These are phyloP conservation scores for Gossypium longicalyx DNA, from an alignment of 345 rosid species.

Conservation along the genomic window DNA sequence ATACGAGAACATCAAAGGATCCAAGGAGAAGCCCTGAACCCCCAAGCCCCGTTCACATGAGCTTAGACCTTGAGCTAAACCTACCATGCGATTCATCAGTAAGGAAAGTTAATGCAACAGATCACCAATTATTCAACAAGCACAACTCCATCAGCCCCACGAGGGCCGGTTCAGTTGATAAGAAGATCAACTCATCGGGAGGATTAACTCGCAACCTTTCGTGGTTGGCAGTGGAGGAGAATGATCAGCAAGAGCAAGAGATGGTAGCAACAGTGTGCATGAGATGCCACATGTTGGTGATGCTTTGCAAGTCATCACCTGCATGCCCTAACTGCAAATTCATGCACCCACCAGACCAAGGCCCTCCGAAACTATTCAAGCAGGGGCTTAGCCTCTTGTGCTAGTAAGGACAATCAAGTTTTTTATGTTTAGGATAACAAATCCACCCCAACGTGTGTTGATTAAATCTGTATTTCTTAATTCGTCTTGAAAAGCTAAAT, in stretches of 20 bases:
- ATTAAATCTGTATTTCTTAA: conserved; percentile 1
- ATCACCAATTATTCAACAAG: conserved; percentile 5
- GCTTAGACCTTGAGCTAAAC: conserved; percentile 78
- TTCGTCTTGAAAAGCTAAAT: conserved; percentile 8
- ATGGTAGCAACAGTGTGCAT: conserved; percentile 79
- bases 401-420: conserved; percentile 23
- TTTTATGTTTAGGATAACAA: not conserved
- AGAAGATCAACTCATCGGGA: conserved; percentile 16
- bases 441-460: not conserved
- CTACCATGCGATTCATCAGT: conserved; percentile 44
- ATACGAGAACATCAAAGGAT: conserved; percentile 48
- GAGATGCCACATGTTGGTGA: conserved; percentile 81
- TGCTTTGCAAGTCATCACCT: conserved; percentile 68
- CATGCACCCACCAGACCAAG: conserved; percentile 65
- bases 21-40: conserved; percentile 38
- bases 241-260: conserved; percentile 36
- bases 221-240: conserved; percentile 42
- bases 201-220: conserved; percentile 33
- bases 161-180: conserved; percentile 15
- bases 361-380: conserved; percentile 41
- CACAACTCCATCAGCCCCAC: conserved; percentile 16
- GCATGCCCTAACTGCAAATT: conserved; percentile 92
- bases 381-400: conserved; percentile 53
- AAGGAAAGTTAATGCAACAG: conserved; percentile 12
- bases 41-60: conserved; percentile 31